Conservation (phyloP, 331 rosid genomes). For the Cydonia oblonga region DNA sequence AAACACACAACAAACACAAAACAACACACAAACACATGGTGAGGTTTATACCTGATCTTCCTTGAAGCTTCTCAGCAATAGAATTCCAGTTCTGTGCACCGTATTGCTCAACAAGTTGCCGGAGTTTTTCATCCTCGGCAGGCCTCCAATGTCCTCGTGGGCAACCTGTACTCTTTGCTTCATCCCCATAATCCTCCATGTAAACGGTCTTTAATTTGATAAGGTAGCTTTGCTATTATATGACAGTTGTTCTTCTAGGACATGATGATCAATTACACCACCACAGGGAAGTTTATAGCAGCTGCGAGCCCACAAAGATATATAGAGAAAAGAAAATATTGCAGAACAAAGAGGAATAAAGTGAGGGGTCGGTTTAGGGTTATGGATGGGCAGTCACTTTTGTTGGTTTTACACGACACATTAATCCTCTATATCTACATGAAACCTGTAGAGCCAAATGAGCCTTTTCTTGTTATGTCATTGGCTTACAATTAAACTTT, state of each 20-base stretch:
- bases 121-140: constrained; percentile 73
- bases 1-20: neutral
- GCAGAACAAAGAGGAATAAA: constrained; percentile 29
- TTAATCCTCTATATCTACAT: neutral
- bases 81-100: constrained; percentile 98
- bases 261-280: neutral
- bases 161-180: constrained; percentile 31
- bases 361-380: constrained; percentile 81
- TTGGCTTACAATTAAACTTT: constrained; percentile 1
- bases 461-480: constrained; percentile 14
- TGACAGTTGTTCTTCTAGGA: neutral
- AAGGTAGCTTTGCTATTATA: neutral
- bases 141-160: constrained; percentile 96
- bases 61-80: constrained; percentile 84
- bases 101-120: constrained; percentile 59
- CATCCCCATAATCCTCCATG: constrained; percentile 61
- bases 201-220: neutral
- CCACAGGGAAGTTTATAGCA: neutral
- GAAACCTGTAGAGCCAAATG: neutral
- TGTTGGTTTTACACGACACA: constrained; percentile 97
- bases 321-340: constrained; percentile 28
- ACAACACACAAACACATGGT: neutral
- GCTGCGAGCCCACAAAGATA: constrained; percentile 10
- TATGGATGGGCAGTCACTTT: constrained; percentile 98
- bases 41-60: constrained; percentile 74